Conservation (phyloP, 108 stramenopile species). For the Fragilaria crotonensis region DNA sequence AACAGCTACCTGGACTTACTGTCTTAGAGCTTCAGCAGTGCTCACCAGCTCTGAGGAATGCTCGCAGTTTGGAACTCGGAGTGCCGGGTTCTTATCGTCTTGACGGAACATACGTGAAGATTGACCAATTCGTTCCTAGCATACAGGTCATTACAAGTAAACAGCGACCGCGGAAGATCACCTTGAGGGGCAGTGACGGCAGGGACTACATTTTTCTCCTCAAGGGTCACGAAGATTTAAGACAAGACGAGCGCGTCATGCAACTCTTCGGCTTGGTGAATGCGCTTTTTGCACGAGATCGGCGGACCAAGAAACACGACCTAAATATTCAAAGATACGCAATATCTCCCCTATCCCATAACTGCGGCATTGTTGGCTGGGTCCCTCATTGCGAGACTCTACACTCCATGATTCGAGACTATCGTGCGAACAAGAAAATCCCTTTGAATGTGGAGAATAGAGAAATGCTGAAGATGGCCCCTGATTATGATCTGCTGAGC, state of each 20-base stretch:
- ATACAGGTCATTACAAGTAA: constrained; percentile 96
- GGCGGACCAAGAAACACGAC: constrained; percentile 89
- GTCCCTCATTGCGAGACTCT: constrained; percentile 97
- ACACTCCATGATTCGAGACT: constrained; percentile 92
- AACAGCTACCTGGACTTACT: constrained; percentile 82
- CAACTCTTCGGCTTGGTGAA: constrained; percentile 98
- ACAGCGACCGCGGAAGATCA: constrained; percentile 97
- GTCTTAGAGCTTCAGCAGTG: constrained; percentile 85
- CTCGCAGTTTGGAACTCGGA: constrained; percentile 85
- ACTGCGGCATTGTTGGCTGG: constrained; percentile 98
- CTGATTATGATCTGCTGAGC: constrained; percentile 91
- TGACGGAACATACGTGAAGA: constrained; percentile 87
- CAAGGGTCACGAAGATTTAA: constrained; percentile 99
- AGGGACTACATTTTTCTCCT: constrained; percentile 95
- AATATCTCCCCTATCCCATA: constrained; percentile 94
- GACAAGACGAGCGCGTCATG: constrained; percentile 99
- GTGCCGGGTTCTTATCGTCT: constrained; percentile 96
- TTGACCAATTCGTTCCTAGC: constrained; percentile 72
- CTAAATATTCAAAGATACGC: constrained; percentile 93
- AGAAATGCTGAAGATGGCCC: constrained; percentile 84
- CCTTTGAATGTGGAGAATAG: constrained; percentile 92
- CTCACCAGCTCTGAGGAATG: constrained; percentile 80
- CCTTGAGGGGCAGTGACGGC: constrained; percentile 92
- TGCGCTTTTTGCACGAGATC: constrained; percentile 92
- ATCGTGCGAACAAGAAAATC: constrained; percentile 83